phyloP scores from a whole-genome alignment of 1,284 basidiomycete genomes.

The Ceratobasidium sp. region DNA sequence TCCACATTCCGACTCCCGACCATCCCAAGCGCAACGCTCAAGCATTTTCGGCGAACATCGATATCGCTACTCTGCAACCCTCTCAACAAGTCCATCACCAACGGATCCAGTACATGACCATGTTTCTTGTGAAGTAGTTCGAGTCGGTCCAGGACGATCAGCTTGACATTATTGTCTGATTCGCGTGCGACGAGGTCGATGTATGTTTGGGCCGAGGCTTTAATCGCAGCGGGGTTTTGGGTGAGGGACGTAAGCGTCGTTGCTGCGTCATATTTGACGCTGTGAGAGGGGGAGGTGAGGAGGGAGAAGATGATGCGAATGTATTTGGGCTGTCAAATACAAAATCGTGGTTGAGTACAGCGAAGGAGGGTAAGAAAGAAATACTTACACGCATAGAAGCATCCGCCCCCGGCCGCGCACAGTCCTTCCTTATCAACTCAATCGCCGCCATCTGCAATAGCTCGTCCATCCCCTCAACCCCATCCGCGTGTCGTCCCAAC shows the following conservation, averaged over 20 bases:
- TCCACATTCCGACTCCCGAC: conserved; percentile 97
- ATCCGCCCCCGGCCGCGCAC: conserved; percentile 73
- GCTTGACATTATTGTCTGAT: conserved; percentile 99
- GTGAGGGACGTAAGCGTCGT: conserved; percentile 95
- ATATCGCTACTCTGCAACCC: conserved; percentile 93
- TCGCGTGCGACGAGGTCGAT: conserved; percentile 95
- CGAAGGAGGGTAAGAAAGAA: conserved; percentile 46
- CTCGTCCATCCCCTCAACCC: conserved; percentile 90
- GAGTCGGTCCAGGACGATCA: conserved; percentile 96
- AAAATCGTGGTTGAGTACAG: not conserved
- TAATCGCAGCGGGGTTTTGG: conserved; percentile 95
- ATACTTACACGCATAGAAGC: conserved; percentile 78
- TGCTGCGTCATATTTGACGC: conserved; percentile 98
- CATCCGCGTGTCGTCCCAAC: conserved; percentile 87
- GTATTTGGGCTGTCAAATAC: conserved; percentile 77
- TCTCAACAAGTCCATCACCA: conserved; percentile 97
- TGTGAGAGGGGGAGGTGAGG: conserved; percentile 91
- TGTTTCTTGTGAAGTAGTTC: conserved; percentile 88
- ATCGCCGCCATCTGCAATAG: conserved; percentile 96
- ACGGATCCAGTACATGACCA: conserved; percentile 90
- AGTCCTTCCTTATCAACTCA: conserved; percentile 94
- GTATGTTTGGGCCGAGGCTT: conserved; percentile 92
- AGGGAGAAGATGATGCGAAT: conserved; percentile 96
- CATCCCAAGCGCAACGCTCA: conserved; percentile 93
- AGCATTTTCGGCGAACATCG: conserved; percentile 95